Conservation (phyloP, 331 rosid genomes). For the Malus hybrid region DNA sequence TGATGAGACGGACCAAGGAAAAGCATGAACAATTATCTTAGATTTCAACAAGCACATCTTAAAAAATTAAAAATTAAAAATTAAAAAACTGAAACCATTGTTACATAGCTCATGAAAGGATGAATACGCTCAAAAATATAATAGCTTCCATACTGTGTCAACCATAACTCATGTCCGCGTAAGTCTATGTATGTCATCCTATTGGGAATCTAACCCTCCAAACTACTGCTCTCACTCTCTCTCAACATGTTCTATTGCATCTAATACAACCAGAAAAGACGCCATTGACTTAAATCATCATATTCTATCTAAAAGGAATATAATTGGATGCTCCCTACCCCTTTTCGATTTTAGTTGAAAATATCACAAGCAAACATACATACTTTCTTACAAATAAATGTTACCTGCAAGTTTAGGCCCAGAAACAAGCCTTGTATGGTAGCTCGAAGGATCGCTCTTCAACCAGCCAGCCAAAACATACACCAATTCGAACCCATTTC, state of each 20-base stretch:
- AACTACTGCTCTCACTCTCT: background rate
- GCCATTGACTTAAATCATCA: background rate
- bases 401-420: slow-evolving; percentile 69
- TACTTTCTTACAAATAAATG: background rate
- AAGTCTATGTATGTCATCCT: background rate
- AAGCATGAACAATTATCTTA: background rate
- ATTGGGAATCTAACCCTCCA: background rate
- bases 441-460: slow-evolving; percentile 47
- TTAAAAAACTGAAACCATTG: background rate
- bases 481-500: slow-evolving; percentile 64
- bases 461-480: slow-evolving; percentile 88
- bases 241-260: background rate
- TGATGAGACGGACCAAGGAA: background rate
- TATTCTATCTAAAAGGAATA: background rate
- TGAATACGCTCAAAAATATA: background rate
- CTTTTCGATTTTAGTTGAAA: background rate
- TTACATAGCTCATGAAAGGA: background rate
- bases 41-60: background rate
- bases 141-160: background rate
- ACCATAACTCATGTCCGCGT: background rate
- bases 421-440: slow-evolving; percentile 73
- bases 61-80: background rate
- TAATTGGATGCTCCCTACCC: background rate
- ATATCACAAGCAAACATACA: background rate
- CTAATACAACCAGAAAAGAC: background rate